Evolutionary conservation across 2,329 filamentous ascomycete genomes (phyloP).

Genomic region (Nemania serpens): DNA sequence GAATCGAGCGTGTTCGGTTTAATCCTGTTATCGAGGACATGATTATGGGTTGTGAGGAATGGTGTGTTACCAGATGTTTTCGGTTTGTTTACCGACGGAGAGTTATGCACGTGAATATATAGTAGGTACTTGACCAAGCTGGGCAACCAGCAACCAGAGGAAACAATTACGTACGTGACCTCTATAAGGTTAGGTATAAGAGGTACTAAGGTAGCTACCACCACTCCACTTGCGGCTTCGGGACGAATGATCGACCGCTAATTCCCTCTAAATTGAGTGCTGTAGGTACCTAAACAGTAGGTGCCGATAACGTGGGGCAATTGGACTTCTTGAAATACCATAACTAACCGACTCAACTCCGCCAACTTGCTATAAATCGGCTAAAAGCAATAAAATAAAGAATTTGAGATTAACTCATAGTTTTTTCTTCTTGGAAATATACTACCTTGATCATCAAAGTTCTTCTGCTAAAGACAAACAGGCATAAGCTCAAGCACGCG

Average conservation of each 20-base stretch:
- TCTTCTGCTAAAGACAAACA: too few relatives aligned
- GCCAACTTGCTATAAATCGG: too few relatives aligned
- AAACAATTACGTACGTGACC: too few relatives aligned
- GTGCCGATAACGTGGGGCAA: slow-evolving; percentile 1
- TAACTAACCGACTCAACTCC: too few relatives aligned
- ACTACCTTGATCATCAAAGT: too few relatives aligned
- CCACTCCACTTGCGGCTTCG: not conserved
- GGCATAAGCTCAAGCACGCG: too few relatives aligned
- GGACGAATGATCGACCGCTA: not conserved
- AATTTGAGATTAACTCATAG: too few relatives aligned
- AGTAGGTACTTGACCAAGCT: not conserved
- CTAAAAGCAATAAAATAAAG: too few relatives aligned
- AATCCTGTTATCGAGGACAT: slow-evolving; percentile 50
- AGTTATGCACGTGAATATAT: not conserved
- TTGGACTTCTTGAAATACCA: too few relatives aligned
- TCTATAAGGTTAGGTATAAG: too few relatives aligned
- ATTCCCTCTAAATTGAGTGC: not conserved
- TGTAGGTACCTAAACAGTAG: not conserved
- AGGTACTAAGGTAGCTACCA: not conserved
- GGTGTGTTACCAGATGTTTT: slow-evolving; percentile 15
- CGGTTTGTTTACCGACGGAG: slow-evolving; percentile 18
- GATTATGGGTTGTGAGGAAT: slow-evolving; percentile 22
- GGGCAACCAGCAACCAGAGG: not conserved
- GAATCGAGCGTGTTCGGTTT: slow-evolving; percentile 54
- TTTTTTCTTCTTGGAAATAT: too few relatives aligned